phyloP scores from a whole-genome alignment of 1,284 basidiomycete species.

The Anthracocystis walkeri region DNA sequence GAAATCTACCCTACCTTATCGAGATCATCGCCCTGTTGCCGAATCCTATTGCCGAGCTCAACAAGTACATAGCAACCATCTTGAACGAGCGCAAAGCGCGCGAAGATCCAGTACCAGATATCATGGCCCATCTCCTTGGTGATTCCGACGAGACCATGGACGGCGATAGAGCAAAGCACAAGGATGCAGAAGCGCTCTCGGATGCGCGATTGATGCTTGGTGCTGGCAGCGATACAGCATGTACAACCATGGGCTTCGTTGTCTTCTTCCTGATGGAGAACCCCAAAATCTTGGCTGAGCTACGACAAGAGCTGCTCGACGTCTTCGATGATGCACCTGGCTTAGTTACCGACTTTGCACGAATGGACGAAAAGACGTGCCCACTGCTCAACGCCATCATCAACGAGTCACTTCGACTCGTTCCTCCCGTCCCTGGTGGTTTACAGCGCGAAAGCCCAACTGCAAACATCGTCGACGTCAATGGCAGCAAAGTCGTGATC shows the following conservation, averaged over 20 bases:
- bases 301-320: conserved; percentile 29
- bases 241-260: conserved; percentile 40
- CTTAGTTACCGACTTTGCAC: conserved; percentile 28
- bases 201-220: conserved; percentile 46
- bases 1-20: conserved; percentile 47
- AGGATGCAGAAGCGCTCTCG: conserved; percentile 24
- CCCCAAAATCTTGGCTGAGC: conserved; percentile 14
- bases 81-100: conserved; percentile 37
- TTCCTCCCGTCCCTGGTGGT: conserved; percentile 39
- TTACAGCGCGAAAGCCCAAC: conserved; percentile 31
- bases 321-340: conserved; percentile 27
- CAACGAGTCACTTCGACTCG: conserved; percentile 44
- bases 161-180: not conserved
- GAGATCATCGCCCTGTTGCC: conserved; percentile 32
- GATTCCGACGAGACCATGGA: conserved; percentile 15
- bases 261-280: conserved; percentile 32
- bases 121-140: conserved; percentile 34
- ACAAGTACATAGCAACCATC: conserved; percentile 32
- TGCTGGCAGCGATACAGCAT: conserved; percentile 47
- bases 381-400: conserved; percentile 48
- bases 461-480: conserved; percentile 17
- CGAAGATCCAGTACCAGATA: conserved; percentile 20
- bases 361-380: conserved; percentile 28
- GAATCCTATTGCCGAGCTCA: conserved; percentile 42
- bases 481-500: conserved; percentile 25